These are phyloP conservation scores for Panaeolus cyanescens DNA, from an alignment of 768 basidiomycete species.

Conservation along the genomic window DNA sequence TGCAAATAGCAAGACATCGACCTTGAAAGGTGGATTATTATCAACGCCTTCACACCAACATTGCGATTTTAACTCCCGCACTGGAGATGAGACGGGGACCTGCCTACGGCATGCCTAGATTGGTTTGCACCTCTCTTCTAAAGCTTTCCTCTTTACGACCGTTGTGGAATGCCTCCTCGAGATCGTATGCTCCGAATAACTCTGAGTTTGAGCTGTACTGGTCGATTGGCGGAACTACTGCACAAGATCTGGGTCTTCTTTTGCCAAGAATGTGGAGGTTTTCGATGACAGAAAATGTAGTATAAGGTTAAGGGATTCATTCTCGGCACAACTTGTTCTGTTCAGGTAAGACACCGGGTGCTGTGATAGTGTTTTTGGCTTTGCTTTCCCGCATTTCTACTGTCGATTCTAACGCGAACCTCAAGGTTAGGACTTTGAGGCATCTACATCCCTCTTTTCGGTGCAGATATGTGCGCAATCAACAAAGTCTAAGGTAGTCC, in stretches of 20 bases:
- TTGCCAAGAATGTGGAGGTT: constrained; percentile 14
- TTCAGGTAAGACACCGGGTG: neutral
- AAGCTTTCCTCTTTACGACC: too few relatives aligned
- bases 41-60: too few relatives aligned
- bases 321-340: constrained; percentile 8
- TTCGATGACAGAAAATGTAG: constrained; percentile 29
- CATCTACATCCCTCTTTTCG: too few relatives aligned
- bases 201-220: constrained; percentile 5
- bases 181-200: neutral
- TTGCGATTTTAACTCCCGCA: neutral
- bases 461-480: too few relatives aligned
- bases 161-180: too few relatives aligned
- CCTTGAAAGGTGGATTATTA: too few relatives aligned
- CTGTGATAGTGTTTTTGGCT: neutral
- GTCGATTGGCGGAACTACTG: constrained; percentile 14
- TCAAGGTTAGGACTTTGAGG: neutral
- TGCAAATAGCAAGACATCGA: neutral
- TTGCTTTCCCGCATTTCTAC: neutral
- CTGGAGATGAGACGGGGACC: neutral
- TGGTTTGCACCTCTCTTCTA: neutral
- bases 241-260: constrained; percentile 11
- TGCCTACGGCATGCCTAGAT: neutral
- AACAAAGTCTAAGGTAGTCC: too few relatives aligned
- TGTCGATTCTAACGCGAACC: neutral
- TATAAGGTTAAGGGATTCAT: constrained; percentile 17